Percentiles rank a stretch among this genome's conserved stretches.
These are phyloP conservation scores for Ganoderma sinense DNA, from an alignment of 1,284 basidiomycete species.

Conservation along the genomic window DNA sequence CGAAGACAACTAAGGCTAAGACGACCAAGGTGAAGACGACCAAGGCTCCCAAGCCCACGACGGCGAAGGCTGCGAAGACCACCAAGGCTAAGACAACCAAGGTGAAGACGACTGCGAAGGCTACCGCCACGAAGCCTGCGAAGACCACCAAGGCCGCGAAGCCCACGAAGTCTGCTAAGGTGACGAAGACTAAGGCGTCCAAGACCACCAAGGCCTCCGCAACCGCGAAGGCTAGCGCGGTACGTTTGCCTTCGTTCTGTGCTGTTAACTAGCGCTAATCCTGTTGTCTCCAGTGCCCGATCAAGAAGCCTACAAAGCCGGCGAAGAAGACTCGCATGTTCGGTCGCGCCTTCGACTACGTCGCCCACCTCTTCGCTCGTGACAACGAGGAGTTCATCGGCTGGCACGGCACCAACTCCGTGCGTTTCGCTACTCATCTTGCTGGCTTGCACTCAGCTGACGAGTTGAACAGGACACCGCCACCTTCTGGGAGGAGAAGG, in stretches of 20 bases:
- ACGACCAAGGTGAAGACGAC: not conserved
- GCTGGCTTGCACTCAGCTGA: not conserved
- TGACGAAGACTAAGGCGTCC: not conserved
- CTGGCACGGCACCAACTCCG: conserved; percentile 10
- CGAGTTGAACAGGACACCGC: not conserved
- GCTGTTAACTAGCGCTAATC: not conserved
- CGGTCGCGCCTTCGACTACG: conserved; percentile 6
- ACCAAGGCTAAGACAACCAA: not conserved
- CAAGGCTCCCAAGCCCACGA: not conserved
- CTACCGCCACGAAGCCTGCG: not conserved
- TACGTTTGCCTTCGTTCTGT: not conserved
- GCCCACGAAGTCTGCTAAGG: not conserved
- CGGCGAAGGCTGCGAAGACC: not conserved
- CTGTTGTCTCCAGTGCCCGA: not conserved
- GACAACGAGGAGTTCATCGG: conserved; percentile 6
- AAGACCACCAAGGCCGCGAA: not conserved
- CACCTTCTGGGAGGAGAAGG: not conserved
- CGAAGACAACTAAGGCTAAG: not conserved
- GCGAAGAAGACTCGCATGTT: not conserved
- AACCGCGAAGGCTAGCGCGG: not conserved
- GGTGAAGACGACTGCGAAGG: not conserved
- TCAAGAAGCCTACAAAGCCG: not conserved
- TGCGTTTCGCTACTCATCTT: not conserved
- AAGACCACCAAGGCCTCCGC: conserved; percentile 3
- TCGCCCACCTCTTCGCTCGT: conserved; percentile 9